Evolutionary conservation across 441 rosid species (phyloP).

Genomic region (Erysimum cheiri): DNA sequence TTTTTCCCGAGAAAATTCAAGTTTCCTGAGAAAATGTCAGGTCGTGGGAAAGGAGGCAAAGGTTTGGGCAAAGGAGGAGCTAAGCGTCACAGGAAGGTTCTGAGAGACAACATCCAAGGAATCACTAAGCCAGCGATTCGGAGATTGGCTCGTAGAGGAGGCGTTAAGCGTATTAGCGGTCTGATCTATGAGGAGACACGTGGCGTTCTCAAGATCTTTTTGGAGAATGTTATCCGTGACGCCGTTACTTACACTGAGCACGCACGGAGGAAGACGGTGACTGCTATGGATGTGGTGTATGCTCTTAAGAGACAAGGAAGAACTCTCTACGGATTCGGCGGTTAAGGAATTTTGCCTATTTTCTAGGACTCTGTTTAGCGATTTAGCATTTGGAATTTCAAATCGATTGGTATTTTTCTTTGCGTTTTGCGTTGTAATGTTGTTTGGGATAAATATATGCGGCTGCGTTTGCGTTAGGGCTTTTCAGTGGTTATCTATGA

Average conservation of each 20-base stretch:
- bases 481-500: too few species aligned
- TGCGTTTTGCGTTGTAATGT: not conserved
- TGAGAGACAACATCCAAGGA: slow-evolving; percentile 59
- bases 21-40: slow-evolving; percentile 39
- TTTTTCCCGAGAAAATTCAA: not conserved
- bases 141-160: slow-evolving; percentile 53
- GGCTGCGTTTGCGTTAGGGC: not conserved
- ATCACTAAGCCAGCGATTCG: slow-evolving; percentile 60
- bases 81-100: slow-evolving; percentile 54
- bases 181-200: slow-evolving; percentile 57
- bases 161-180: slow-evolving; percentile 58
- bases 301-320: slow-evolving; percentile 57
- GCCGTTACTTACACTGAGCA: slow-evolving; percentile 56
- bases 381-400: not conserved
- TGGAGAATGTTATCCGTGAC: slow-evolving; percentile 48
- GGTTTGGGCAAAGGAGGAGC: slow-evolving; percentile 56
- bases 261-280: slow-evolving; percentile 53
- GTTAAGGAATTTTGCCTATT: slow-evolving; percentile 10
- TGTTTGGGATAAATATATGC: not conserved
- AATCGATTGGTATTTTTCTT: not conserved
- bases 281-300: slow-evolving; percentile 58
- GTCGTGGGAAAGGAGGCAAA: slow-evolving; percentile 56
- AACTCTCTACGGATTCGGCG: slow-evolving; percentile 49
- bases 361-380: not conserved
- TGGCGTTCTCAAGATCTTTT: slow-evolving; percentile 46